Evolutionary conservation across 2,329 filamentous ascomycete species (phyloP).

Genomic region (Fusarium pseudoanthophilum): DNA sequence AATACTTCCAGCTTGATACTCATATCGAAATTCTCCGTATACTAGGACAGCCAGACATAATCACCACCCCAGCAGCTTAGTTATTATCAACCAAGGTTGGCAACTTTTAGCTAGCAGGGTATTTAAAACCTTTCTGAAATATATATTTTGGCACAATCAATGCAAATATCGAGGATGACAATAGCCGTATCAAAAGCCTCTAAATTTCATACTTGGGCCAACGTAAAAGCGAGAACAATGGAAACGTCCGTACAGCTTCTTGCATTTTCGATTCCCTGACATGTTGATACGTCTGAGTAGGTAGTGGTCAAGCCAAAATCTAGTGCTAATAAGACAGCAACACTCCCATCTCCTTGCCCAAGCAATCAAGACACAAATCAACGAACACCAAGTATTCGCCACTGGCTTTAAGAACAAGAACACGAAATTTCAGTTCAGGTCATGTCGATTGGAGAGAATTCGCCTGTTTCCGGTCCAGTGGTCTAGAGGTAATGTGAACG

Average conservation of each 20-base stretch:
- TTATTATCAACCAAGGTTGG: background rate
- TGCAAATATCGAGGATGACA: background rate
- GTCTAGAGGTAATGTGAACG: conserved; percentile 15
- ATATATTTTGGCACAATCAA: background rate
- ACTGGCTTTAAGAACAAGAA: background rate
- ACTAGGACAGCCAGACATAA: background rate
- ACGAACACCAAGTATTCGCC: background rate
- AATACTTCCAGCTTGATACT: background rate
- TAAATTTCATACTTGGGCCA: background rate
- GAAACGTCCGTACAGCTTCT: background rate
- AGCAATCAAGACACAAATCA: background rate
- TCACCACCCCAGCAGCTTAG: background rate
- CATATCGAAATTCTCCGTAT: background rate
- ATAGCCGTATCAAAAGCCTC: background rate
- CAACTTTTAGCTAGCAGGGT: background rate
- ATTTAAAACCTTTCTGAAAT: background rate
- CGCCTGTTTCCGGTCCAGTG: background rate
- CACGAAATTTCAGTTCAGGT: background rate
- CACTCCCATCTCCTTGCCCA: background rate
- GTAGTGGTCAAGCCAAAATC: background rate
- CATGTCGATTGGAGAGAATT: conserved; percentile 1
- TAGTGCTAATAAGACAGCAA: background rate
- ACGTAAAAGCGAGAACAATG: background rate
- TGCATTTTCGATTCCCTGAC: background rate
- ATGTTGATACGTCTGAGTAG: background rate